Evolutionary conservation across 768 basidiomycete species (phyloP), one percentile per base, ranked within the genome.

Genomic region (Russula brevipes): DNA sequence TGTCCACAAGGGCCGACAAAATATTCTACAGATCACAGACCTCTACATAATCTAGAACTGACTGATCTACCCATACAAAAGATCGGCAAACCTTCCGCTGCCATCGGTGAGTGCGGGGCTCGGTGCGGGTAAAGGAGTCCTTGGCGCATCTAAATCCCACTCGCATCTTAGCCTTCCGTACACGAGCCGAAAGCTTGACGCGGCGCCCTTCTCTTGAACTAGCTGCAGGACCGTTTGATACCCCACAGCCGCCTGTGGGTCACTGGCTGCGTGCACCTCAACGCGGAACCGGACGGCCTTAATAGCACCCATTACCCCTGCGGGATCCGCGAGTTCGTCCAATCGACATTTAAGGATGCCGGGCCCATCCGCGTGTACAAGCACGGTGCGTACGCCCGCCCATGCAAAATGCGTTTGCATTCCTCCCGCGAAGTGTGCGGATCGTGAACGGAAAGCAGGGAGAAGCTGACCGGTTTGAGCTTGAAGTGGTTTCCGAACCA

Each of bases 401-500:
- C 80, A 72, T 85, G 83, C 65, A 99, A 78, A 49, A 94, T 73
- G 53, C 84, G 80, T 62, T 85, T 81, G 73, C 91, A 90, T 70
- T 89, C 86, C 67, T 84, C 83, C 54, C 88, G 79, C 6, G 93
- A 89, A 45, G 81, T 84, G 65, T 84, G 79, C 24, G 80, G 73
- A 62, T 86, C 84, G 59, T 81, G 78, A 14, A 78, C 73, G 4
- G 88, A 91, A 47, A 83, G 73, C 11, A 94, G 77, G 31, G 72
- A 70, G 69, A 83, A 84, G 36, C 75, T 79, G 36, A 83, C 76
- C 0, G 90, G 85, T 70, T 88, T 91, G 77, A 92, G 87, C 71
- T 84, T 89, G 82, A 98, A 95, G 45, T 96, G 81, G 69, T 86
- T 89, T 50, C 85, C 85, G 65, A 99, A 83, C 96, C 95, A 98